These are phyloP conservation scores for Pyronema domesticum DNA, from an alignment of 495 filamentous ascomycete genomes.

Conservation along the genomic window DNA sequence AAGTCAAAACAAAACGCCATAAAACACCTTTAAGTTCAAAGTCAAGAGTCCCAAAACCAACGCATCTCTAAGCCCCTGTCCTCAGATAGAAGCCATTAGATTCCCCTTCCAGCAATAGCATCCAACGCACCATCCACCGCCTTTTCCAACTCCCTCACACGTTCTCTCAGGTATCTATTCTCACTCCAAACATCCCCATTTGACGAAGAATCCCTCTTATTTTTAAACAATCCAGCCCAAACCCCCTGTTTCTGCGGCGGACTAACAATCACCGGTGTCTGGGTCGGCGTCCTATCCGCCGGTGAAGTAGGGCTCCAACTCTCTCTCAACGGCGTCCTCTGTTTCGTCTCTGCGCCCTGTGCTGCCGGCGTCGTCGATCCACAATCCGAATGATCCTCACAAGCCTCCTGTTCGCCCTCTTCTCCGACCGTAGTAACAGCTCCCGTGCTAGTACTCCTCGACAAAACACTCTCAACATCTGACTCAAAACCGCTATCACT, in stretches of 20 bases:
- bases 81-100: too few relatives aligned
- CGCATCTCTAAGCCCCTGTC: background rate
- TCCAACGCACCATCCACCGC: constrained; percentile 57
- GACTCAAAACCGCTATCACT: constrained; percentile 21
- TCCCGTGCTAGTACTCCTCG: constrained; percentile 9
- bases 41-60: background rate
- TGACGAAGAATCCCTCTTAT: constrained; percentile 26
- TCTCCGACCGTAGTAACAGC: constrained; percentile 12
- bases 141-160: constrained; percentile 47
- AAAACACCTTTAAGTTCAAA: constrained; percentile 1
- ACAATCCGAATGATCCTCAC: background rate
- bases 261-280: too few relatives aligned
- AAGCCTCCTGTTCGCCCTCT: background rate
- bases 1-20: constrained; percentile 6
- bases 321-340: constrained; percentile 19
- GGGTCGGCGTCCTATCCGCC: background rate
- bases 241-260: background rate
- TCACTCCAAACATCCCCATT: constrained; percentile 60
- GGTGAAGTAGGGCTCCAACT: constrained; percentile 12
- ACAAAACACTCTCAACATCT: constrained; percentile 20
- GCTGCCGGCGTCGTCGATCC: background rate
- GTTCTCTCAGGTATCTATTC: constrained; percentile 50
- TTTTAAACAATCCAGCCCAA: constrained; percentile 5
- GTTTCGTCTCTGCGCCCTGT: constrained; percentile 5
- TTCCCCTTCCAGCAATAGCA: constrained; percentile 30